Conservation (phyloP, 192 early-diverging fungal genomes). For the Backusella luteola region DNA sequence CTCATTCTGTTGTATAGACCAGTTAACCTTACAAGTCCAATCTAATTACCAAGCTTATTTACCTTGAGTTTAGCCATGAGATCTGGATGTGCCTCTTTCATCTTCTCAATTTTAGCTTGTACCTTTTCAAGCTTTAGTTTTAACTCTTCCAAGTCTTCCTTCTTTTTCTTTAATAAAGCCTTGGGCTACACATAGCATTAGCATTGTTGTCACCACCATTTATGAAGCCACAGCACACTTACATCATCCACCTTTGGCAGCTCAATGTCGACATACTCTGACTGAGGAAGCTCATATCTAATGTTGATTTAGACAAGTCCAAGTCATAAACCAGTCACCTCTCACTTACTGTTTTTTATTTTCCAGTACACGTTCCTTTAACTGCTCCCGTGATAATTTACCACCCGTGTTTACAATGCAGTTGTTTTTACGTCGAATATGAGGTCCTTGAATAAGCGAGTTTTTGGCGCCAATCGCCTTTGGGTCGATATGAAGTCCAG, state of each 20-base stretch:
- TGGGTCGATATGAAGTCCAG: constrained; percentile 88
- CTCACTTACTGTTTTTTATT: constrained; percentile 72
- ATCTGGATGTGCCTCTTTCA: constrained; percentile 28
- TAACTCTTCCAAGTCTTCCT: constrained; percentile 57
- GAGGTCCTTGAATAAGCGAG: constrained; percentile 73
- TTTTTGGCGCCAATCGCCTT: constrained; percentile 85
- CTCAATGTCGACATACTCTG: constrained; percentile 70
- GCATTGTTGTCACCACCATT: neutral
- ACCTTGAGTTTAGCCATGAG: constrained; percentile 31
- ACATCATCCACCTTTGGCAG: constrained; percentile 73
- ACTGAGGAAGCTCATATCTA: constrained; percentile 69
- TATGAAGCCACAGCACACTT: constrained; percentile 25
- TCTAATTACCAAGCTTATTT: neutral
- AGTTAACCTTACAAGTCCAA: neutral
- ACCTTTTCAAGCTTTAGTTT: constrained; percentile 60
- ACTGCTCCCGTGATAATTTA: constrained; percentile 65
- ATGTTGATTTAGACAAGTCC: neutral
- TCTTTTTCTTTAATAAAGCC: constrained; percentile 58
- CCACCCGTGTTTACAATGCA: constrained; percentile 93
- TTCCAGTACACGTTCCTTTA: constrained; percentile 61
- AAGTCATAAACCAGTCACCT: neutral
- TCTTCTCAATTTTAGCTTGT: constrained; percentile 51
- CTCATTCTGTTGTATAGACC: neutral
- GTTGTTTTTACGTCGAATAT: constrained; percentile 91
- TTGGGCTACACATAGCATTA: constrained; percentile 23